A percentile compares a stretch with the other conserved stretches of the same genome.
These are phyloP conservation scores for Hypomontagnella submonticulosa DNA, from an alignment of 495 filamentous ascomycete genomes.

Conservation along the genomic window DNA sequence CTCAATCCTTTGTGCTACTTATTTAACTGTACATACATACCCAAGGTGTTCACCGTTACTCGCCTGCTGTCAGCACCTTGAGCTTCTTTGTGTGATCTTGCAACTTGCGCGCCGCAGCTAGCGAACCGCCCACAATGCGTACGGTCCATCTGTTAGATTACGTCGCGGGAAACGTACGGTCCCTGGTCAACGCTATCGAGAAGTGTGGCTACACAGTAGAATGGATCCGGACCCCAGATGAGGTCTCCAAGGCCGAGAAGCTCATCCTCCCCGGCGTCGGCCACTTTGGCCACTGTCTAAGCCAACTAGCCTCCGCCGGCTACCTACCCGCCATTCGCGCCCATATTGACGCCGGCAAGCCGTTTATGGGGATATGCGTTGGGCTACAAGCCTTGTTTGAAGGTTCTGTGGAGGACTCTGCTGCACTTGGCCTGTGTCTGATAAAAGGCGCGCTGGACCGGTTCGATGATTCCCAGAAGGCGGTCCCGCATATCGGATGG, in stretches of 20 bases:
- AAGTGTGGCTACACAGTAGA: constrained; percentile 91
- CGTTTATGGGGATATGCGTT: constrained; percentile 98
- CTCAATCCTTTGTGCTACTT: neutral
- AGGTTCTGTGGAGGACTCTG: constrained; percentile 79
- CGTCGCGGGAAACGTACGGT: constrained; percentile 86
- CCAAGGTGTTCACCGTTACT: too few species aligned
- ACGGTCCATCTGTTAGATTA: constrained; percentile 90
- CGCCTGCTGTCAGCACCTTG: neutral
- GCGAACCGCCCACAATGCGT: constrained; percentile 68
- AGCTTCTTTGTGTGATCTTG: neutral
- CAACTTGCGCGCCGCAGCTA: constrained; percentile 7
- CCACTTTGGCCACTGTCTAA: constrained; percentile 95
- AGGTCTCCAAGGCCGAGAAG: constrained; percentile 87
- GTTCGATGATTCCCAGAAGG: constrained; percentile 81
- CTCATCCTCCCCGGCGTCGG: constrained; percentile 96
- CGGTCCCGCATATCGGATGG: constrained; percentile 98
- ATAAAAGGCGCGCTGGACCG: constrained; percentile 76
- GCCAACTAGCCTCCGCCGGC: constrained; percentile 79
- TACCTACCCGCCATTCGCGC: constrained; percentile 81
- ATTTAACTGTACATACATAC: neutral
- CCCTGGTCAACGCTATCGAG: constrained; percentile 96
- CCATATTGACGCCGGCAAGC: constrained; percentile 87
- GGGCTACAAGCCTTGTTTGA: constrained; percentile 91
- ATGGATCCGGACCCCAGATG: constrained; percentile 87
- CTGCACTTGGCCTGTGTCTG: constrained; percentile 76